Conservation (phyloP, 2,329 filamentous ascomycete genomes). For the Microcyclosporella mali region DNA sequence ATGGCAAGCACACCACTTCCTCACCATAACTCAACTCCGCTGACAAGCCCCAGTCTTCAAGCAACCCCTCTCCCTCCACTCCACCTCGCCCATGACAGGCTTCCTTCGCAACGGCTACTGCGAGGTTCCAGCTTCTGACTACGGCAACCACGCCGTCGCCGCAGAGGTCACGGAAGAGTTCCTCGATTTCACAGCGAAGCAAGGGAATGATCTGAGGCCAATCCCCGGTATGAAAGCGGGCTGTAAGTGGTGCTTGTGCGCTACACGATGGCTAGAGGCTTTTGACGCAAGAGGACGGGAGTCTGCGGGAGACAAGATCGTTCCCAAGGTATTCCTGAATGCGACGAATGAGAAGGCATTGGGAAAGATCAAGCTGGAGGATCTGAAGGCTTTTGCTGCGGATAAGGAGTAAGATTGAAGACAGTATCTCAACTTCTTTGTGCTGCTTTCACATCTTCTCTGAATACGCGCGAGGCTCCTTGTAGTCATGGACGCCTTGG, state of each 20-base stretch:
- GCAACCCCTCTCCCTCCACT: slow-evolving; percentile 53
- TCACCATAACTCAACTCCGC: background rate
- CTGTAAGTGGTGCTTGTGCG: slow-evolving; percentile 59
- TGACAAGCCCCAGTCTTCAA: slow-evolving; percentile 45
- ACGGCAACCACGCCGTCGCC: slow-evolving; percentile 57
- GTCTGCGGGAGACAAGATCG: slow-evolving; percentile 36
- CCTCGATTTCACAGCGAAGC: slow-evolving; percentile 53
- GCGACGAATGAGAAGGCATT: slow-evolving; percentile 51
- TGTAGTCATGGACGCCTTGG: too few species aligned
- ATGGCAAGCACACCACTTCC: slow-evolving; percentile 16
- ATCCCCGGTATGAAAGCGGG: slow-evolving; percentile 49
- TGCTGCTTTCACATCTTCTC: too few species aligned
- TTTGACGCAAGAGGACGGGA: slow-evolving; percentile 48
- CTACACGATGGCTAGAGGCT: slow-evolving; percentile 52
- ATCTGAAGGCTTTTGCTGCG: slow-evolving; percentile 46
- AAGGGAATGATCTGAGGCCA: slow-evolving; percentile 53
- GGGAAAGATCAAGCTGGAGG: slow-evolving; percentile 42
- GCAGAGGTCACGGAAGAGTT: slow-evolving; percentile 53
- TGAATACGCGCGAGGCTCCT: too few species aligned
- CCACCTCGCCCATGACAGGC: slow-evolving; percentile 53
- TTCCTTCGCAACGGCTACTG: slow-evolving; percentile 59
- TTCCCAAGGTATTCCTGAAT: slow-evolving; percentile 46
- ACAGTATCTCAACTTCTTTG: background rate
- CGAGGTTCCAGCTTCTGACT: slow-evolving; percentile 48
- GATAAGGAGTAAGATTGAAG: slow-evolving; percentile 29